Evolutionary conservation across 2,329 filamentous ascomycete species (phyloP).

Genomic region (Hypoxylon rubiginosum): DNA sequence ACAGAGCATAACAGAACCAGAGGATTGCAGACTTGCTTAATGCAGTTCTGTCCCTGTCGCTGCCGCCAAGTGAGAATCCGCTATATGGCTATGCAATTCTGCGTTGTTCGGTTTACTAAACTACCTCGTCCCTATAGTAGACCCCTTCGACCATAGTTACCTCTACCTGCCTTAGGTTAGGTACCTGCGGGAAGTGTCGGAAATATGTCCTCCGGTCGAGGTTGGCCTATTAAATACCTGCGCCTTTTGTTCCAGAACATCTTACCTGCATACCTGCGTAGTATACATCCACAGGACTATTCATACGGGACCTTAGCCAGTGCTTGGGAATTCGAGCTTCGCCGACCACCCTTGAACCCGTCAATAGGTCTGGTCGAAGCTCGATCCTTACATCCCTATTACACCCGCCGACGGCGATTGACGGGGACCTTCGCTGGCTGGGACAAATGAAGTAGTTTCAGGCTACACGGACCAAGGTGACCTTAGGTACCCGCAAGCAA

Average conservation of each 20-base stretch:
- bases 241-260: constrained; percentile 28
- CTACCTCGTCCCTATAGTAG: neutral
- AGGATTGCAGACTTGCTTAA: constrained; percentile 14
- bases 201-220: constrained; percentile 11
- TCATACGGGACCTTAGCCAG: constrained; percentile 20
- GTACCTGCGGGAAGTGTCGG: constrained; percentile 14
- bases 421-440: constrained; percentile 16
- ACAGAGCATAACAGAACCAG: constrained; percentile 2
- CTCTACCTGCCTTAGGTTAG: neutral
- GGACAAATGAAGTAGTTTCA: constrained; percentile 9
- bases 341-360: constrained; percentile 7
- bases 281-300: constrained; percentile 16
- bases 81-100: constrained; percentile 5
- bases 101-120: constrained; percentile 6
- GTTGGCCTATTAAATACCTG: constrained; percentile 19
- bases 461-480: constrained; percentile 18
- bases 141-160: constrained; percentile 1
- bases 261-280: constrained; percentile 30
- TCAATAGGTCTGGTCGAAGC: constrained; percentile 5
- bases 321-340: constrained; percentile 10
- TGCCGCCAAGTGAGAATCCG: constrained; percentile 7
- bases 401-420: constrained; percentile 17
- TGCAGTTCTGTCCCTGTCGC: neutral
- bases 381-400: constrained; percentile 4
- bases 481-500: constrained; percentile 20